Conservation (phyloP, 495 filamentous ascomycete genomes). For the Margaritispora aquatica region DNA sequence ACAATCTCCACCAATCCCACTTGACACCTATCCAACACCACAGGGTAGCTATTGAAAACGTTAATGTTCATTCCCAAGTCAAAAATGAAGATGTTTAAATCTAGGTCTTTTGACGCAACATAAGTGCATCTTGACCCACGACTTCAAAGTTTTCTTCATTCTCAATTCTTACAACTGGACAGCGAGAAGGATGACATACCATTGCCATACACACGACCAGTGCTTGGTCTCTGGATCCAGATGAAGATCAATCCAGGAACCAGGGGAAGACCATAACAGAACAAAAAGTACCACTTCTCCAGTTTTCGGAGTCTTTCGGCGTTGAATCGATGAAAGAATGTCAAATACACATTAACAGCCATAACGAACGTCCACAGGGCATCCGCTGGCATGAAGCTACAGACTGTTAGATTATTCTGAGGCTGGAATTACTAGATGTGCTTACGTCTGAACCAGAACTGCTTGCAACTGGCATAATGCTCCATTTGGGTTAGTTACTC, state of each 20-base stretch:
- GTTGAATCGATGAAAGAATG: slow-evolving; percentile 73
- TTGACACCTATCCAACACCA: slow-evolving; percentile 75
- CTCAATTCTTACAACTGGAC: too few species aligned
- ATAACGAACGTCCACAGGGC: slow-evolving; percentile 78
- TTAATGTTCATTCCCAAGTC: too few species aligned
- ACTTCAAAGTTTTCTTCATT: too few species aligned
- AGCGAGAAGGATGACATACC: too few species aligned
- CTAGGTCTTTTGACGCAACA: too few species aligned
- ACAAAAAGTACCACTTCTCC: slow-evolving; percentile 64
- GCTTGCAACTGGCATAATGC: slow-evolving; percentile 69
- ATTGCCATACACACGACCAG: slow-evolving; percentile 63
- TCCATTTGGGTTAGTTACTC: slow-evolving; percentile 39
- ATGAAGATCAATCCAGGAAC: slow-evolving; percentile 63
- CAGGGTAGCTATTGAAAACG: too few species aligned
- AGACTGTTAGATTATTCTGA: slow-evolving; percentile 17
- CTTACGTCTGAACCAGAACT: slow-evolving; percentile 67
- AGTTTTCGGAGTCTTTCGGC: slow-evolving; percentile 58
- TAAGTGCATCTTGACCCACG: too few species aligned
- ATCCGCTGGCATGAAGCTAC: slow-evolving; percentile 74
- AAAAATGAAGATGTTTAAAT: too few species aligned
- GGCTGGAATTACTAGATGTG: neutral
- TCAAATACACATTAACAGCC: slow-evolving; percentile 83
- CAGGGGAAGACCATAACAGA: slow-evolving; percentile 73
- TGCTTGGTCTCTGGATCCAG: slow-evolving; percentile 45
- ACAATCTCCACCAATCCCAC: slow-evolving; percentile 71